Conservation (phyloP, 2,329 filamentous ascomycete genomes). For the Berkeleyomyces rouxiae region DNA sequence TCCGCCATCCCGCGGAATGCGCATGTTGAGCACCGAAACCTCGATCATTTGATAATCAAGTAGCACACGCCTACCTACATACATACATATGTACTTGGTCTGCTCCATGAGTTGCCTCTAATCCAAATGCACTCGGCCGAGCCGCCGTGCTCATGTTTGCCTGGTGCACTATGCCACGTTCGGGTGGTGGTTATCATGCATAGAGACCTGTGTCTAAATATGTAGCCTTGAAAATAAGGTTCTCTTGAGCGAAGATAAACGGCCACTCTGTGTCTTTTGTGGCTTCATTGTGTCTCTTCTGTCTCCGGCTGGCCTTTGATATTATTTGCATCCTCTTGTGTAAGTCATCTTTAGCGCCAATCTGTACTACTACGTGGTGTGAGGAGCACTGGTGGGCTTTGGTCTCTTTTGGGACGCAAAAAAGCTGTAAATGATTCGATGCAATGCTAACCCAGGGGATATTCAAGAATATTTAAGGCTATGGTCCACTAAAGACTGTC, state of each 20-base stretch:
- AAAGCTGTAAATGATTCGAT: too few species aligned
- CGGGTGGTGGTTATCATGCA: not conserved
- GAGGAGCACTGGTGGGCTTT: too few species aligned
- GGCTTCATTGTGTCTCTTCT: not conserved
- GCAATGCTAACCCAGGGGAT: too few species aligned
- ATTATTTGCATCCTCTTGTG: not conserved
- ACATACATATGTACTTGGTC: not conserved
- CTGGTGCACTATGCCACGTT: not conserved
- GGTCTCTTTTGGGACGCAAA: too few species aligned
- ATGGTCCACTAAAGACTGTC: too few species aligned
- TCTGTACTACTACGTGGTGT: not conserved
- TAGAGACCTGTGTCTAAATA: not conserved
- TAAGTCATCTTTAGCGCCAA: not conserved
- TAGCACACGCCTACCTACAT: not conserved
- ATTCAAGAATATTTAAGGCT: too few species aligned
- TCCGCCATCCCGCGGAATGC: too few species aligned
- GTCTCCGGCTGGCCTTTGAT: not conserved
- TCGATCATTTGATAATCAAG: not conserved
- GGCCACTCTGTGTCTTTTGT: not conserved
- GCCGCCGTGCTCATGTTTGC: not conserved
- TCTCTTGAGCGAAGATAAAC: not conserved
- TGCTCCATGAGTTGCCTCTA: not conserved
- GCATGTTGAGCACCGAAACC: too few species aligned
- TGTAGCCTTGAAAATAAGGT: not conserved
- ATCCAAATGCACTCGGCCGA: not conserved